phyloP scores from a whole-genome alignment of 352 stramenopile genomes.

The Thraustochytrium striatum region DNA sequence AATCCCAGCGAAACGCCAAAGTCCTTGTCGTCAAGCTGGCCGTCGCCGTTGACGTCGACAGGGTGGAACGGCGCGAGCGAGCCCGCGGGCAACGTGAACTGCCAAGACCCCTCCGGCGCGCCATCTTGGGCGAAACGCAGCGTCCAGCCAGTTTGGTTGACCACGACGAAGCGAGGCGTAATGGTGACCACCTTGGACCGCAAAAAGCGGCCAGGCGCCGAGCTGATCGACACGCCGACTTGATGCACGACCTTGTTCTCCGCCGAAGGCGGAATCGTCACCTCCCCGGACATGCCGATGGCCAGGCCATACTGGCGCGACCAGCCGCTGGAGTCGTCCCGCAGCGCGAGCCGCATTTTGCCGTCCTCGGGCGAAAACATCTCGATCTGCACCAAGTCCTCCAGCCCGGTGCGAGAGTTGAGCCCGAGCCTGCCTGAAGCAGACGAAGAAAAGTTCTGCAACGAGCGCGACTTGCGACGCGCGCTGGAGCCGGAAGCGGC shows the following conservation, averaged over 20 bases:
- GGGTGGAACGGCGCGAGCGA: constrained; percentile 32
- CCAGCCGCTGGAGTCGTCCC: neutral
- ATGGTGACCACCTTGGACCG: constrained; percentile 43
- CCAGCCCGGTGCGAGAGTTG: neutral
- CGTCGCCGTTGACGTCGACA: constrained; percentile 42
- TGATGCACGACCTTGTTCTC: constrained; percentile 29
- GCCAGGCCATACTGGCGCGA: constrained; percentile 30
- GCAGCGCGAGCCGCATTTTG: constrained; percentile 19
- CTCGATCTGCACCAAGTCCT: constrained; percentile 12
- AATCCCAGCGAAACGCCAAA: constrained; percentile 35
- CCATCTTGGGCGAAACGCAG: constrained; percentile 6
- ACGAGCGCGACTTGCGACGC: too few species aligned
- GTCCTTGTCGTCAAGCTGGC: constrained; percentile 33
- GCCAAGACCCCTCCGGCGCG: constrained; percentile 1
- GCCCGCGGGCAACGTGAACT: constrained; percentile 2
- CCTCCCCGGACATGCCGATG: constrained; percentile 44
- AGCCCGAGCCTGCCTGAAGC: neutral
- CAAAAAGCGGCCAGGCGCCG: constrained; percentile 12
- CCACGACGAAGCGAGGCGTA: constrained; percentile 40
- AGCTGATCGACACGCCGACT: constrained; percentile 19
- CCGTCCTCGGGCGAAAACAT: constrained; percentile 41
- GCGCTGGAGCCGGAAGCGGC: too few species aligned
- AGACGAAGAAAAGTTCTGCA: too few species aligned
- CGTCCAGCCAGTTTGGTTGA: neutral
- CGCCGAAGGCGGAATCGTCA: constrained; percentile 16